Conservation (phyloP, 495 filamentous ascomycete genomes). For the Rhypophila decipiens region DNA sequence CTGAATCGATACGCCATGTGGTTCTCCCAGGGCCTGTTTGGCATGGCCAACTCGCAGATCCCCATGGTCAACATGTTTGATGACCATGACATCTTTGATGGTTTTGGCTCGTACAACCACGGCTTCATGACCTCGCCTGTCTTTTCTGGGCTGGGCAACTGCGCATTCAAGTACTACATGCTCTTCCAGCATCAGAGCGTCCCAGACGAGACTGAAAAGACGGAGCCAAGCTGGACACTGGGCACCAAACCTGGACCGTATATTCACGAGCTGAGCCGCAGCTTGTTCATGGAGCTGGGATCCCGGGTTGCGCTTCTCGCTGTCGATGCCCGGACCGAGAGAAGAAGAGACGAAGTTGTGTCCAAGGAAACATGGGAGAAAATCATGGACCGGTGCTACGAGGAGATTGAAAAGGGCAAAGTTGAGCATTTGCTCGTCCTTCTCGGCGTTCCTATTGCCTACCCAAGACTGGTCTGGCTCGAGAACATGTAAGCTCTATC, state of each 20-base stretch:
- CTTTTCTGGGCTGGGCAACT: conserved; percentile 78
- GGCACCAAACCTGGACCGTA: conserved; percentile 79
- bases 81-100: conserved; percentile 97
- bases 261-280: conserved; percentile 78
- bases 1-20: conserved; percentile 78
- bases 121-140: conserved; percentile 89
- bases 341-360: conserved; percentile 75
- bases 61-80: conserved; percentile 99
- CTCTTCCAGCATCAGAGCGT: conserved; percentile 95
- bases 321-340: conserved; percentile 85
- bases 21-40: conserved; percentile 94
- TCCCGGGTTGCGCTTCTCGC: conserved; percentile 73
- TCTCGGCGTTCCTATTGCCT: conserved; percentile 82
- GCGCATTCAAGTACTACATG: conserved; percentile 98
- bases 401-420: conserved; percentile 74
- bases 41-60: conserved; percentile 86
- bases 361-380: conserved; percentile 72
- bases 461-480: conserved; percentile 75
- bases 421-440: conserved; percentile 86
- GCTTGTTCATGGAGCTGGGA: conserved; percentile 79
- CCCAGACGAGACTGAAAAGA: conserved; percentile 64
- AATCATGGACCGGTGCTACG: conserved; percentile 75
- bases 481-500: conserved; percentile 61
- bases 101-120: conserved; percentile 87
- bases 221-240: conserved; percentile 89